These are phyloP conservation scores for Zygotorulaspora sp. DNA, from an alignment of 805 yeast genomes.

Conservation along the genomic window DNA sequence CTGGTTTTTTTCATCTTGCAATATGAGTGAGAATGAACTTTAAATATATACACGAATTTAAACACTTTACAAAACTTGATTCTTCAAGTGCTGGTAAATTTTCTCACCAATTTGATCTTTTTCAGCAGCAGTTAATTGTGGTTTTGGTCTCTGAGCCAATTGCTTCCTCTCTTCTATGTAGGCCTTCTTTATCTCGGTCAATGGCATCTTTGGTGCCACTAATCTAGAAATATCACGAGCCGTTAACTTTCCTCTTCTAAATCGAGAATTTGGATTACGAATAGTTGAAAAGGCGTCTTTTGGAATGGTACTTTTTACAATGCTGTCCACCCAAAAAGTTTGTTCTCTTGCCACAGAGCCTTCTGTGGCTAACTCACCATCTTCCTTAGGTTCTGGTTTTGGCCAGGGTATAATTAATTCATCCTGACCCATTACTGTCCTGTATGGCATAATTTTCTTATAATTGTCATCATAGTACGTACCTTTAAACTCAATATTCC, in stretches of 20 bases:
- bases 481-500: slow-evolving; percentile 63
- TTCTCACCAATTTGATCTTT: slow-evolving; percentile 42
- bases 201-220: slow-evolving; percentile 74
- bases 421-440: slow-evolving; percentile 68
- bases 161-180: slow-evolving; percentile 51
- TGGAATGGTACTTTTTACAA: slow-evolving; percentile 68
- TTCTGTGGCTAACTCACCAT: slow-evolving; percentile 54
- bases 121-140: slow-evolving; percentile 40
- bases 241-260: slow-evolving; percentile 58
- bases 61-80: slow-evolving; percentile 2
- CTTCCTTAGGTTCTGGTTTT: slow-evolving; percentile 42
- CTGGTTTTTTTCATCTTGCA: no score
- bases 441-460: slow-evolving; percentile 67
- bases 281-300: slow-evolving; percentile 57
- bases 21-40: no score
- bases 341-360: slow-evolving; percentile 59
- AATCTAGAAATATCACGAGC: slow-evolving; percentile 58
- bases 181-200: slow-evolving; percentile 57
- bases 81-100: slow-evolving; percentile 19
- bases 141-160: slow-evolving; percentile 42
- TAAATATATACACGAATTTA: slow-evolving; percentile 13
- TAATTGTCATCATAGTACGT: slow-evolving; percentile 69
- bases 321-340: slow-evolving; percentile 66
- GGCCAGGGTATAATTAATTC: slow-evolving; percentile 85
- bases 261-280: slow-evolving; percentile 71